A percentile compares a stretch with the other conserved stretches of the same genome.
Evolutionary conservation across 805 yeast species (phyloP).

Genomic region (Starmerella vitae): DNA sequence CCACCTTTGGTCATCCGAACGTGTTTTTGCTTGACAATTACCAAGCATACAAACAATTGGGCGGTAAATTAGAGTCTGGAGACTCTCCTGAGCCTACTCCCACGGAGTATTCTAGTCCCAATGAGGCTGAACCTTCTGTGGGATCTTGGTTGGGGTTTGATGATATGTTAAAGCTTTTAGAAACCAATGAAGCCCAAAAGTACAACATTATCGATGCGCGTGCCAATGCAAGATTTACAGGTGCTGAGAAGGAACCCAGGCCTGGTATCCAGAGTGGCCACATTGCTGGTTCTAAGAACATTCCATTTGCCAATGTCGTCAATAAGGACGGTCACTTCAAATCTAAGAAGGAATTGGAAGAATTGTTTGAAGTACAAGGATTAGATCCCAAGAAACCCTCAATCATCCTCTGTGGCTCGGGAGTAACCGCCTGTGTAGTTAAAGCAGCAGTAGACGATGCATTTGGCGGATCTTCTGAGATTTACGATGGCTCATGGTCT

Average conservation of each 20-base stretch:
- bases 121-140: conserved; percentile 16
- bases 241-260: conserved; percentile 77
- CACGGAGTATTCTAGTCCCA: conserved; percentile 17
- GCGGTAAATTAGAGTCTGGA: conserved; percentile 35
- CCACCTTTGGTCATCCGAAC: conserved; percentile 60
- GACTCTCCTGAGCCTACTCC: conserved; percentile 12
- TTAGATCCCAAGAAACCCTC: conserved; percentile 42
- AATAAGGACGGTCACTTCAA: conserved; percentile 36
- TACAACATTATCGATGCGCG: conserved; percentile 72
- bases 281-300: conserved; percentile 60
- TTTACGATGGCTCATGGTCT: conserved; percentile 56
- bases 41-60: conserved; percentile 35
- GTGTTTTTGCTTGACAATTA: conserved; percentile 63
- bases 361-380: conserved; percentile 35
- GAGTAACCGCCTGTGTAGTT: conserved; percentile 84
- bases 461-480: conserved; percentile 36
- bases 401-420: conserved; percentile 88
- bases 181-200: conserved; percentile 28
- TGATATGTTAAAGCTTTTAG: conserved; percentile 46
- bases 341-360: conserved; percentile 34
- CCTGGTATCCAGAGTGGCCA: conserved; percentile 84
- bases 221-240: conserved; percentile 57
- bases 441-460: conserved; percentile 54
- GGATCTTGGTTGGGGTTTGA: conserved; percentile 38
- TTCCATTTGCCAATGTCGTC: conserved; percentile 60